Evolutionary conservation across 2,329 filamentous ascomycete genomes (phyloP).

Genomic region (Talaromyces sp.): DNA sequence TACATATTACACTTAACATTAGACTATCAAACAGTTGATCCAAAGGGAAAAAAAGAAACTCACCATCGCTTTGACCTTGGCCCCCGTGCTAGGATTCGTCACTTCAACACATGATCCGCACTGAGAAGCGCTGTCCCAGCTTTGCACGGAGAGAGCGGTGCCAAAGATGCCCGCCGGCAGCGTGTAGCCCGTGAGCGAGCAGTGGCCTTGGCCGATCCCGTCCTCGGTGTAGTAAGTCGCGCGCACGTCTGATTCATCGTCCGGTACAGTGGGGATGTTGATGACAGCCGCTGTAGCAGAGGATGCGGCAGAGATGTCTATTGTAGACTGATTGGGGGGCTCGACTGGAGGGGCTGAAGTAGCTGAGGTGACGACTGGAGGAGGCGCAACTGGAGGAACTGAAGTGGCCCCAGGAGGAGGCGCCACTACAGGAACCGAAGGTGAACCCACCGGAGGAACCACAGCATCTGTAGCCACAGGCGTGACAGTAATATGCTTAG

Average conservation of each 20-base stretch:
- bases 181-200: constrained; percentile 39
- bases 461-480: neutral
- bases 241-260: neutral
- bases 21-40: neutral
- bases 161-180: constrained; percentile 53
- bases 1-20: constrained; percentile 17
- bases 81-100: constrained; percentile 40
- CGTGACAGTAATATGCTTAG: neutral
- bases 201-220: neutral
- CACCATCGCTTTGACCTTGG: constrained; percentile 60
- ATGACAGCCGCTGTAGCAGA: neutral
- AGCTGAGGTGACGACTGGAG: neutral
- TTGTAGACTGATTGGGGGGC: neutral
- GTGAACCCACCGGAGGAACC: neutral
- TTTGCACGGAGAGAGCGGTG: constrained; percentile 53
- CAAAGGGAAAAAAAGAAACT: constrained; percentile 11
- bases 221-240: neutral
- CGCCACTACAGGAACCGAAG: neutral
- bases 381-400: neutral
- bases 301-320: neutral
- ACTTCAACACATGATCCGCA: constrained; percentile 60
- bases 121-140: constrained; percentile 49
- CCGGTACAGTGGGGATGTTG: neutral
- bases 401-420: neutral
- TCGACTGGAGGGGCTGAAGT: neutral